These are phyloP conservation scores for Apiospora marii DNA, from an alignment of 2,329 filamentous ascomycete genomes.

Conservation along the genomic window DNA sequence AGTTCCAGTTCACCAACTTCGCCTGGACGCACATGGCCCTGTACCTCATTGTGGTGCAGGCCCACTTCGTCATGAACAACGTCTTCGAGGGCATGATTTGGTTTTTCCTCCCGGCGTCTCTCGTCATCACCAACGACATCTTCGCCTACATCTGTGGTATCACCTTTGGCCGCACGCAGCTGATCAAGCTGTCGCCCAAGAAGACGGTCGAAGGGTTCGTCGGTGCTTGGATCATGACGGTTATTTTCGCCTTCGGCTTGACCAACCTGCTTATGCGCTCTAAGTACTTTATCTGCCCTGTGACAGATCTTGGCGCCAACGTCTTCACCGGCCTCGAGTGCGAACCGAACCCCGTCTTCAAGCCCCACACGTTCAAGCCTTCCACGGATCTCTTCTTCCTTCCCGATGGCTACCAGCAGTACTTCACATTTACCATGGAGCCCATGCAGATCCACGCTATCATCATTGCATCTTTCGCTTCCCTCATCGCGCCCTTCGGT, in stretches of 20 bases:
- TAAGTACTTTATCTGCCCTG: slow-evolving; percentile 98
- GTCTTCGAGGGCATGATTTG: slow-evolving; percentile 99
- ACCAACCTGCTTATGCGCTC: slow-evolving; percentile 87
- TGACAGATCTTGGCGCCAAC: slow-evolving; percentile 94
- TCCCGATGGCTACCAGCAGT: slow-evolving; percentile 47
- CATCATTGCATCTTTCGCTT: slow-evolving; percentile 90
- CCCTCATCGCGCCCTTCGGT: slow-evolving; percentile 94
- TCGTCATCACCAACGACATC: slow-evolving; percentile 99
- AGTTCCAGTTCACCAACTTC: slow-evolving; percentile 98
- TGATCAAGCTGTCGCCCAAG: slow-evolving; percentile 98
- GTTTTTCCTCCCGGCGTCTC: slow-evolving; percentile 94
- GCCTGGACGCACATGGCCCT: slow-evolving; percentile 99
- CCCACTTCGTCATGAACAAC: slow-evolving; percentile 99
- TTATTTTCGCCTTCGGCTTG: slow-evolving; percentile 82
- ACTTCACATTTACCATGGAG: slow-evolving; percentile 73
- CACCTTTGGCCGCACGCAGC: slow-evolving; percentile 92
- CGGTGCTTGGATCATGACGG: slow-evolving; percentile 94
- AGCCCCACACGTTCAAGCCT: slow-evolving; percentile 62
- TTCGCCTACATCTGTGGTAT: slow-evolving; percentile 98
- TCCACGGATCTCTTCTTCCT: slow-evolving; percentile 64
- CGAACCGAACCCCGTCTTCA: slow-evolving; percentile 89
- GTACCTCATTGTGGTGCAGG: slow-evolving; percentile 96
- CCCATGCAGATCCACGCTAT: slow-evolving; percentile 96
- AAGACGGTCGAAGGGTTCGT: slow-evolving; percentile 99
- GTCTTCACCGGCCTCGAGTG: slow-evolving; percentile 91